A percentile compares a stretch with the other conserved stretches of the same genome.
Conservation (phyloP, 2,329 filamentous ascomycete species). For the Colletotrichum tropicicola region DNA sequence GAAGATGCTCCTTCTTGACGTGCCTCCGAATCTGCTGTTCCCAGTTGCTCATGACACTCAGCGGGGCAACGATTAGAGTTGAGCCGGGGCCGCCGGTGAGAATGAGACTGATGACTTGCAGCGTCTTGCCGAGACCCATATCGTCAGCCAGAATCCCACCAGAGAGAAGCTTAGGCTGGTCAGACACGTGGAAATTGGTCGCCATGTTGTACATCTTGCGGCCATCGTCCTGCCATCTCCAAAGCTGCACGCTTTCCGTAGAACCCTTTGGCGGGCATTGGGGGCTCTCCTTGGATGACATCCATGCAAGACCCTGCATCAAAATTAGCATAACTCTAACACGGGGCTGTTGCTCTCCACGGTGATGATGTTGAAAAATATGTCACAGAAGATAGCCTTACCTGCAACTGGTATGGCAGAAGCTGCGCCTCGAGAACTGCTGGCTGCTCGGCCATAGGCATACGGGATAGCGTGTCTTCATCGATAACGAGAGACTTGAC, state of each 20-base stretch:
- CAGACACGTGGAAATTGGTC: constrained; percentile 71
- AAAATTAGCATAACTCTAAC: background rate
- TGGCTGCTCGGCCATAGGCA: constrained; percentile 80
- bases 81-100: constrained; percentile 64
- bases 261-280: constrained; percentile 67
- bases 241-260: constrained; percentile 75
- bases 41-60: constrained; percentile 94
- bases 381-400: constrained; percentile 31
- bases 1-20: constrained; percentile 67
- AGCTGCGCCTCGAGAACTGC: constrained; percentile 70
- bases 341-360: background rate
- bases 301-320: constrained; percentile 78
- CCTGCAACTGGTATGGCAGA: constrained; percentile 80
- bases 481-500: constrained; percentile 76
- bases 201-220: constrained; percentile 71
- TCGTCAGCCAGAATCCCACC: constrained; percentile 91
- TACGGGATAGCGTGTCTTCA: constrained; percentile 73
- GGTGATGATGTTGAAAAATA: too few species aligned
- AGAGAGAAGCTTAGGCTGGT: constrained; percentile 71
- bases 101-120: constrained; percentile 85
- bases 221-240: constrained; percentile 65
- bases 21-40: constrained; percentile 80
- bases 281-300: constrained; percentile 79
- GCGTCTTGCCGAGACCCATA: constrained; percentile 91
- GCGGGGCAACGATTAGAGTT: constrained; percentile 83